phyloP scores from a whole-genome alignment of 1,139 yeast genomes.

The Candida frijolesensis region DNA sequence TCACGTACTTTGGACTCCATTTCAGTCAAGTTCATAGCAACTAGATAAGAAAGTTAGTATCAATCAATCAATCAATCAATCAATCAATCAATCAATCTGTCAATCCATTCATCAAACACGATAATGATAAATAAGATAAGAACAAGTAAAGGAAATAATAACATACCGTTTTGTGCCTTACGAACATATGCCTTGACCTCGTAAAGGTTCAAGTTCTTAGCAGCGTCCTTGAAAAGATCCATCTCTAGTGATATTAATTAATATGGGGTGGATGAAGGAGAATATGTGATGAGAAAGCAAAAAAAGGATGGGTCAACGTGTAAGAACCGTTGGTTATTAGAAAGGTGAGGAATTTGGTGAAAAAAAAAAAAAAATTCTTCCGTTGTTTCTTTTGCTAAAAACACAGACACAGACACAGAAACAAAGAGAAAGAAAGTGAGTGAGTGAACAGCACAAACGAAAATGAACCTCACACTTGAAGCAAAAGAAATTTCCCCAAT shows the following conservation, averaged over 20 bases:
- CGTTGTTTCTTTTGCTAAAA: too few species aligned
- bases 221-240: constrained; percentile 71
- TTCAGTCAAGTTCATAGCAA: constrained; percentile 90
- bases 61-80: neutral
- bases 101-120: neutral
- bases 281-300: neutral
- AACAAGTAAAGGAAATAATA: neutral
- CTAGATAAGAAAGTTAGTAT: constrained; percentile 23
- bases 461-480: too few species aligned
- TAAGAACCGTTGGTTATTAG: too few species aligned
- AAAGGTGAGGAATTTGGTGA: neutral
- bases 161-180: constrained; percentile 88
- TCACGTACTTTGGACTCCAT: constrained; percentile 97
- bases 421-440: neutral
- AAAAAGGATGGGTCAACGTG: neutral
- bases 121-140: too few species aligned
- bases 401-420: too few species aligned
- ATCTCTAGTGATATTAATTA: constrained; percentile 25
- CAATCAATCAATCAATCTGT: neutral
- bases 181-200: constrained; percentile 98
- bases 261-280: neutral
- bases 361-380: neutral
- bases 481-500: too few species aligned
- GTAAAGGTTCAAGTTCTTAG: constrained; percentile 83
- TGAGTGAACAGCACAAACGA: neutral